Conservation (phyloP, 371 early-diverging fungal species). For the Actinomortierella wolfii region DNA sequence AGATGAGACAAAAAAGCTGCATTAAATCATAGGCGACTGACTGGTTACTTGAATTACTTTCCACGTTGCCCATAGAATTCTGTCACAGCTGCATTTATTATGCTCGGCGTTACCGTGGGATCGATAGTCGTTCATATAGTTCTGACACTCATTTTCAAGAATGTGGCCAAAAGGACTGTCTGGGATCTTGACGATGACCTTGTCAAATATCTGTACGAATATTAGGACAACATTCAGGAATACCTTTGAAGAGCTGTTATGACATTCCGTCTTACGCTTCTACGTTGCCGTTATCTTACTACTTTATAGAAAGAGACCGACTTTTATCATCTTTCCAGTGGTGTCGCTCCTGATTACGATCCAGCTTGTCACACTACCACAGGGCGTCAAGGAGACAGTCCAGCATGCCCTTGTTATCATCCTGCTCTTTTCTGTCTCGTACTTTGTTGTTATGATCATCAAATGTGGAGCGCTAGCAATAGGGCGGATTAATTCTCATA, state of each 20-base stretch:
- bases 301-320: constrained; percentile 35
- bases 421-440: constrained; percentile 34
- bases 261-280: neutral
- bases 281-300: neutral
- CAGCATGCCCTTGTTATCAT: constrained; percentile 44
- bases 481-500: constrained; percentile 18
- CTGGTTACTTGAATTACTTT: no score
- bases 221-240: neutral
- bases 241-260: neutral
- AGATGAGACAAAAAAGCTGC: no score
- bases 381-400: constrained; percentile 22
- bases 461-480: constrained; percentile 41
- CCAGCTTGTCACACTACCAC: constrained; percentile 35
- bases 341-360: constrained; percentile 33
- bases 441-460: constrained; percentile 41
- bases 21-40: no score
- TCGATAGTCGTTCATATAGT: constrained; percentile 38
- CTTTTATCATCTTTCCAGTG: constrained; percentile 48
- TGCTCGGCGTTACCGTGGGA: constrained; percentile 37
- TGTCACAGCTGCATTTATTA: constrained; percentile 42
- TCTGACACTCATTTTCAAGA: constrained; percentile 30
- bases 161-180: constrained; percentile 34
- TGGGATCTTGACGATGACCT: constrained; percentile 48
- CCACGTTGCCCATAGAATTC: constrained; percentile 10
- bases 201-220: constrained; percentile 42